Conservation (phyloP, 139 green algal genomes). For the Coelastrella sp. region DNA sequence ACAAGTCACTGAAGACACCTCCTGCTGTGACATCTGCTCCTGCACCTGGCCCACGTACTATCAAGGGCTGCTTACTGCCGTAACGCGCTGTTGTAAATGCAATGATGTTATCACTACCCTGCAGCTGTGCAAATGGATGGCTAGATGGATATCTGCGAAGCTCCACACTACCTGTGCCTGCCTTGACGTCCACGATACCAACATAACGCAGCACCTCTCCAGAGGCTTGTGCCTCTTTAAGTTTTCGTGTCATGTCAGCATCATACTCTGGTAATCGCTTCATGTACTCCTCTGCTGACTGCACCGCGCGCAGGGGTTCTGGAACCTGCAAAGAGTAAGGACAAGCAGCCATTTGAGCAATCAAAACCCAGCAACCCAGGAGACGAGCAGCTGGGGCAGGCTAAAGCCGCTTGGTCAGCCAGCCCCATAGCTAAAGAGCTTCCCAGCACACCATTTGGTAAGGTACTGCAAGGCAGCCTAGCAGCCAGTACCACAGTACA, state of each 20-base stretch:
- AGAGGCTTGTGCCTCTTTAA: constrained; percentile 76
- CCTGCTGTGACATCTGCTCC: constrained; percentile 97
- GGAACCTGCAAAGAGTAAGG: constrained; percentile 26
- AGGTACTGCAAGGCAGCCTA: no score
- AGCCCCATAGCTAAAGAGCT: no score
- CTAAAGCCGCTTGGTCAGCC: no score
- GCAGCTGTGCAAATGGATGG: constrained; percentile 92
- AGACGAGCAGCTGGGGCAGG: no score
- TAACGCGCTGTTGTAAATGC: constrained; percentile 91
- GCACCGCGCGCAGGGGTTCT: constrained; percentile 62
- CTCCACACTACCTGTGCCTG: constrained; percentile 85
- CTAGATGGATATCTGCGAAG: constrained; percentile 85
- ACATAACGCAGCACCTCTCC: constrained; percentile 96
- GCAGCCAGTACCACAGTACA: no score
- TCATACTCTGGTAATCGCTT: constrained; percentile 90
- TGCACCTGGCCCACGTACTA: constrained; percentile 93
- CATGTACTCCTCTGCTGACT: constrained; percentile 85
- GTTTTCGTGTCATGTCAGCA: constrained; percentile 78
- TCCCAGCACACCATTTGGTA: no score
- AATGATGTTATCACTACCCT: constrained; percentile 94
- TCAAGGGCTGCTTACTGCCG: constrained; percentile 79
- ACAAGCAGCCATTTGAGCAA: constrained; percentile 51
- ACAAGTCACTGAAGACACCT: constrained; percentile 96
- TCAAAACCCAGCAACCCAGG: no score
- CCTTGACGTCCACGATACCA: constrained; percentile 88